Percentiles rank a stretch among this genome's conserved stretches.
Evolutionary conservation across 441 rosid genomes (phyloP).

Genomic region (Pelargonium citronellum): DNA sequence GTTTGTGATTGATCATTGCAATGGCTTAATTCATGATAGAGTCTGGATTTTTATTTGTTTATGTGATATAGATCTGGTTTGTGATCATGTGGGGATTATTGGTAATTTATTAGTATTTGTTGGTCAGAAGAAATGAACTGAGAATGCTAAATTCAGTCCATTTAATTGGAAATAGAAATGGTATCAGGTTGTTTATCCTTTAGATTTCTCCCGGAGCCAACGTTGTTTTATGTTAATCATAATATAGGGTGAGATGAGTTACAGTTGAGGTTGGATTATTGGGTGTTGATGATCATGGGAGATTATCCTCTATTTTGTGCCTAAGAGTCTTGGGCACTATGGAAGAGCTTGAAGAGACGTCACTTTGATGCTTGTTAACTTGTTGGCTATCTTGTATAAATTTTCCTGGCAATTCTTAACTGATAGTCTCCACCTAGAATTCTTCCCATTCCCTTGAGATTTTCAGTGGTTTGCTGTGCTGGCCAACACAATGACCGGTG

Average conservation of each 20-base stretch:
- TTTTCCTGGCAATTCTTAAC: no score
- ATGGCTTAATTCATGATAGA: not conserved
- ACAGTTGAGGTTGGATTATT: not conserved
- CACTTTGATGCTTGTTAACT: not conserved
- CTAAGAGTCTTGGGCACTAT: not conserved
- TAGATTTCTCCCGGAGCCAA: not conserved
- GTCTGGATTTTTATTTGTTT: not conserved
- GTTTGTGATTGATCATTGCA: slow-evolving; percentile 4
- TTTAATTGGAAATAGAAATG: not conserved
- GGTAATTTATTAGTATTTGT: not conserved
- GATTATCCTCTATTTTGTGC: not conserved
- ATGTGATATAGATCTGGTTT: not conserved
- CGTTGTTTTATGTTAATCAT: not conserved
- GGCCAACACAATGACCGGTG: no score
- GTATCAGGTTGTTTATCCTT: not conserved
- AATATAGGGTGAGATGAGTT: not conserved
- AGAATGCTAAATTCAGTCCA: not conserved
- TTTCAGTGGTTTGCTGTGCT: no score
- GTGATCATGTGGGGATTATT: no score
- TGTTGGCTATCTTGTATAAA: no score
- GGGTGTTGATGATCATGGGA: not conserved
- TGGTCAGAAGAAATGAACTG: not conserved
- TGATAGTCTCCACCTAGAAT: no score
- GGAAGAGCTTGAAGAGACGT: not conserved
- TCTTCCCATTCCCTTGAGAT: no score